Evolutionary conservation across 208 protist species (phyloP).

Genomic region (Leishmania arabica): DNA sequence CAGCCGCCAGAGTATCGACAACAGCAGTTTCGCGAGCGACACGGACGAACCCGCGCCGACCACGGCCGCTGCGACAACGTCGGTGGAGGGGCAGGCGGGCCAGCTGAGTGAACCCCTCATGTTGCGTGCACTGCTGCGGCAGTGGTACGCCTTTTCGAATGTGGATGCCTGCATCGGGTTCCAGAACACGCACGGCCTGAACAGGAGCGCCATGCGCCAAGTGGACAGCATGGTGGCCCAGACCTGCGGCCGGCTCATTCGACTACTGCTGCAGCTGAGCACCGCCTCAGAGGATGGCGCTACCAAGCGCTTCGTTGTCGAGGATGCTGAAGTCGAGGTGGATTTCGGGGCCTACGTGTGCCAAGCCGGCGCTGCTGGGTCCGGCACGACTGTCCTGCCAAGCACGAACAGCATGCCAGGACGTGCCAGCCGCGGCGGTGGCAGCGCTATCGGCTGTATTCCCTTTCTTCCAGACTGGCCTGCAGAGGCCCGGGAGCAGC

Average conservation of each 20-base stretch:
- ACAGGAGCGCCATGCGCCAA: conserved; percentile 55
- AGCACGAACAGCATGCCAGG: not conserved
- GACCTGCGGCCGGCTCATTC: conserved; percentile 55
- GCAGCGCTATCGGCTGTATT: not conserved
- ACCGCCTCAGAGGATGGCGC: not conserved
- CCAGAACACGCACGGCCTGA: conserved; percentile 30
- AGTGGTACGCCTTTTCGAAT: conserved; percentile 65
- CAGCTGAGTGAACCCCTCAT: conserved; percentile 80
- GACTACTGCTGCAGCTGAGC: conserved; percentile 29
- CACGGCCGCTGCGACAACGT: conserved; percentile 1
- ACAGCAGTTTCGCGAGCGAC: not conserved
- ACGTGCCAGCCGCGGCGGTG: not conserved
- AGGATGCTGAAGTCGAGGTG: conserved; percentile 10
- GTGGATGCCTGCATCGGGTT: conserved; percentile 27
- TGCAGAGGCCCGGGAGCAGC: conserved; percentile 22
- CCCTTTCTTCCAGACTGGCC: conserved; percentile 40
- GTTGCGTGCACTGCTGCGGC: conserved; percentile 51
- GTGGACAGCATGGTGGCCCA: conserved; percentile 64
- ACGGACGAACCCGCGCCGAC: not conserved
- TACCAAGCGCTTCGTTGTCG: not conserved
- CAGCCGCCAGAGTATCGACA: not conserved
- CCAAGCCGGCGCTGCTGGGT: not conserved
- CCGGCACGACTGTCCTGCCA: no score
- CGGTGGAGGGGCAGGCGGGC: conserved; percentile 16
- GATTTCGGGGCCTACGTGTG: conserved; percentile 41